Evolutionary conservation across 2,329 filamentous ascomycete species (phyloP), one percentile per base, ranked within the genome.

Genomic region (Arthrinium puccinioides): DNA sequence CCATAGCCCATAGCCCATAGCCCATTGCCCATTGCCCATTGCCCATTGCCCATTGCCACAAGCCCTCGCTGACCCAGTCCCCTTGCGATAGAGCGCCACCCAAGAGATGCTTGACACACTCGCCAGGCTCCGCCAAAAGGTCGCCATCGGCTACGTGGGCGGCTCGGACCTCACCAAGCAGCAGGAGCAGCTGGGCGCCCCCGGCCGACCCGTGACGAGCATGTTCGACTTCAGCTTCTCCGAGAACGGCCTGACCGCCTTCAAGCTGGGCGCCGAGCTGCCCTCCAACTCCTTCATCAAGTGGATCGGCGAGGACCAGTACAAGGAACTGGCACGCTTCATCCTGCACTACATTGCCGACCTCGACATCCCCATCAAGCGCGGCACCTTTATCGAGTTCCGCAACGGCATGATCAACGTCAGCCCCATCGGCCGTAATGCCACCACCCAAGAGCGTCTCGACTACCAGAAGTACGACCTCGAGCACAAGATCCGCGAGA

Each of bases 161-260:
- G 92, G 92, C 59, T 92, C 85, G 53, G 84, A 97, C 72, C 77
- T 95, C 45, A 68, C 63, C 60, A 97, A 98, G 72, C 92, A 97
- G 67, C 87, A 97, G 65, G 92, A 97, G 65, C 90, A 97, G 69
- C 77, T 97, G 44, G 88, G 88, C 59, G 74, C 77, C 4, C 60
- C 75, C 19, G 67, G 74, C 40, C 62, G 66, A 20, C 73, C 82
- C 50, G 90, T 97, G 44, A 88, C 81, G 36, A 71, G 78, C 44
- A 80, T 97, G 54, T 98, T 98, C 71, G 92, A 98, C 72, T 98
- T 87, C 69, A 92, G 84, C 76, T 98, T 98, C 69, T 72, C 88
- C 41, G 92, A 98, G 70, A 98, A 98, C 67, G 92, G 92, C 9
- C 78, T 98, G 50, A 94, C 85, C 2, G 92, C 90, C 29, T 94